Evolutionary conservation across 2,329 filamentous ascomycete species (phyloP).

Genomic region (Neofusicoccum parvum): DNA sequence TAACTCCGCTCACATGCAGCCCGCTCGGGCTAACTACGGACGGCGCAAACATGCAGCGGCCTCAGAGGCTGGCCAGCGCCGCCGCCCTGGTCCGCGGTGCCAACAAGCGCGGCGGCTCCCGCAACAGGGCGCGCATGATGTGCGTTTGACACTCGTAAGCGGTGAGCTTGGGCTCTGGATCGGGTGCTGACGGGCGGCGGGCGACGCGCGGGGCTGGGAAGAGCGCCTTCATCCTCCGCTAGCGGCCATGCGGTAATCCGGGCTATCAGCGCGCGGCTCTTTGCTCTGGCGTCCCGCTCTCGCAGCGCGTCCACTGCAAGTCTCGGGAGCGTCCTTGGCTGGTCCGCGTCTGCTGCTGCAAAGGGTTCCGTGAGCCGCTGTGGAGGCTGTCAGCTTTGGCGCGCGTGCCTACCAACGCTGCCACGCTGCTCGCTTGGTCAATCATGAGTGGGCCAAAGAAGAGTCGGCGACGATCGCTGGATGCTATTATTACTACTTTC

Average conservation of each 20-base stretch:
- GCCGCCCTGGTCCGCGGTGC: background rate
- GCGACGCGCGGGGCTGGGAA: background rate
- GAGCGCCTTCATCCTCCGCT: background rate
- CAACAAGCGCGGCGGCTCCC: conserved; percentile 12
- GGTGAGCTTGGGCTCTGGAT: background rate
- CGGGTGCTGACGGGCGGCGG: conserved; percentile 11
- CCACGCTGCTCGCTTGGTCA: background rate
- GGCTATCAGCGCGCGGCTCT: conserved; percentile 8
- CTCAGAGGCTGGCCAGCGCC: background rate
- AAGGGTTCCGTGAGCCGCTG: background rate
- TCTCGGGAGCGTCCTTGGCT: background rate
- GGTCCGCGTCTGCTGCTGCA: background rate
- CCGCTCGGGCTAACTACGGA: background rate
- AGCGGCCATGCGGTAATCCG: background rate
- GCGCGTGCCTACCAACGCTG: background rate
- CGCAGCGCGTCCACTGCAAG: background rate
- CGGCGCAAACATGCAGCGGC: background rate
- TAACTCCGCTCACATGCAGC: background rate
- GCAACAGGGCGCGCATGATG: background rate
- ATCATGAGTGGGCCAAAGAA: background rate
- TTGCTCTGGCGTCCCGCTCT: background rate
- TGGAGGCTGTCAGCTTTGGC: background rate
- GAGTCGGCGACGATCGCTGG: conserved; percentile 7
- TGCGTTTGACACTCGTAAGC: conserved; percentile 16
- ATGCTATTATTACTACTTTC: conserved; percentile 20